phyloP scores from a whole-genome alignment of 2,329 filamentous ascomycete genomes.

The Fusarium abutilonis region DNA sequence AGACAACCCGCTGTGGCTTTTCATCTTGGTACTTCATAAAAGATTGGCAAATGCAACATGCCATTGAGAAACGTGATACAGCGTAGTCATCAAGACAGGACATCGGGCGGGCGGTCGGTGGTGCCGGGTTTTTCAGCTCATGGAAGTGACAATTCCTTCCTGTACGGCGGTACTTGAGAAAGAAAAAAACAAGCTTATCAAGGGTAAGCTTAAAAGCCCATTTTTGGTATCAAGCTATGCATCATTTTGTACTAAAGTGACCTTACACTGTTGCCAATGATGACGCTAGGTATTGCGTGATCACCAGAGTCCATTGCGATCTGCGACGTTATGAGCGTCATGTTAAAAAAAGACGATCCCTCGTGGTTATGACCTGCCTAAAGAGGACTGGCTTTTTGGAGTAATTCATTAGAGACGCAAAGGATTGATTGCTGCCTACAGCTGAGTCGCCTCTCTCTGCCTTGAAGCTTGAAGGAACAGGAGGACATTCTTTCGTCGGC shows the following conservation, averaged over 20 bases:
- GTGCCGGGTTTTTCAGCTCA: too few relatives aligned
- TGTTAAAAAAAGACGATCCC: background rate
- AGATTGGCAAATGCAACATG: too few relatives aligned
- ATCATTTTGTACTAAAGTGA: background rate
- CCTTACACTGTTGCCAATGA: background rate
- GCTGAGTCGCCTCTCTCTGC: background rate
- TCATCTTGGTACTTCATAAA: too few relatives aligned
- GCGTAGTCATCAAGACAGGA: too few relatives aligned
- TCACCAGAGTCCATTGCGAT: conserved; percentile 6
- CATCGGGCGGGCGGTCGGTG: conserved; percentile 3
- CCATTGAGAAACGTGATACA: too few relatives aligned
- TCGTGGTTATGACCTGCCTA: background rate
- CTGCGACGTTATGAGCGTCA: background rate
- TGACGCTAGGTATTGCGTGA: conserved; percentile 20
- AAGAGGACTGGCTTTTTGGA: background rate
- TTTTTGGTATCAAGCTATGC: background rate
- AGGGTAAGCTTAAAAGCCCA: conserved; percentile 29
- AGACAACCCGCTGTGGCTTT: too few relatives aligned
- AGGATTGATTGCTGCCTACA: background rate
- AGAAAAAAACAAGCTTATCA: conserved; percentile 33
- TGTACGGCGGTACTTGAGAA: too few relatives aligned
- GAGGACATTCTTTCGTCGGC: too few relatives aligned
- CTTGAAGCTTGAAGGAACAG: background rate
- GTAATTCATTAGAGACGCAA: background rate
- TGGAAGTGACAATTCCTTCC: too few relatives aligned